Conservation (phyloP, 2,329 filamentous ascomycete genomes). For the Dothideomycetes sp. region DNA sequence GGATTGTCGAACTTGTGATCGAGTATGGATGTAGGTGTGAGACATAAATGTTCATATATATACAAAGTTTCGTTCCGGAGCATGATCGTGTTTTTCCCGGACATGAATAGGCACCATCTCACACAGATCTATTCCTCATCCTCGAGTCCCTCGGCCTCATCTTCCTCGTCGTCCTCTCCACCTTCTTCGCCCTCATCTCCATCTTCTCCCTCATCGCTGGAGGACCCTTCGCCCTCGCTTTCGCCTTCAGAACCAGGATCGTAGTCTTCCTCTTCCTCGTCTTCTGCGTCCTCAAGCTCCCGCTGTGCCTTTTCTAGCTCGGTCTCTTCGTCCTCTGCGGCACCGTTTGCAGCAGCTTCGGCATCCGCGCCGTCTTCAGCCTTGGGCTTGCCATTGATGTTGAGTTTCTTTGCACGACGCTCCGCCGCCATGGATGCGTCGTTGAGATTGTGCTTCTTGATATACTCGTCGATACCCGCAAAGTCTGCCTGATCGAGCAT, state of each 20-base stretch:
- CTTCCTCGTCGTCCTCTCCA: conserved; percentile 15
- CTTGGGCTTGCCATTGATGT: conserved; percentile 31
- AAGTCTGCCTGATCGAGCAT: conserved; percentile 57
- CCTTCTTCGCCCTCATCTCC: conserved; percentile 12
- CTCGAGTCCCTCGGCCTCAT: conserved; percentile 21
- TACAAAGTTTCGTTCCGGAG: no score
- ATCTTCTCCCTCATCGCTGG: conserved; percentile 23
- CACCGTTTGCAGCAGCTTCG: conserved; percentile 15
- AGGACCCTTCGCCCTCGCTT: conserved; percentile 29
- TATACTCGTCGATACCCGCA: conserved; percentile 49
- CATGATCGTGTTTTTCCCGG: no score
- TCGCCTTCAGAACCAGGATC: conserved; percentile 29
- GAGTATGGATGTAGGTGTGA: no score
- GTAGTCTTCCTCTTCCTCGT: conserved; percentile 31
- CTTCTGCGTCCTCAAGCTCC: conserved; percentile 22
- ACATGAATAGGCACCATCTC: no score
- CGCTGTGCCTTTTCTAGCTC: conserved; percentile 28
- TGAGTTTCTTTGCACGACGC: conserved; percentile 48
- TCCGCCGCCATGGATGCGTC: conserved; percentile 53
- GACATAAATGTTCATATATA: no score
- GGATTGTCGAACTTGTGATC: no score
- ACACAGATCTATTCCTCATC: conserved; percentile 23
- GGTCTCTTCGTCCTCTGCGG: conserved; percentile 22
- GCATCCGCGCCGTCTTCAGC: conserved; percentile 18
- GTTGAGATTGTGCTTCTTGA: conserved; percentile 49